Percentiles rank a stretch among this genome's conserved stretches.
These are phyloP conservation scores for Physcomitrellopsis africana DNA, from an alignment of 225 moss, liverwort and hornwort genomes.

Conservation along the genomic window DNA sequence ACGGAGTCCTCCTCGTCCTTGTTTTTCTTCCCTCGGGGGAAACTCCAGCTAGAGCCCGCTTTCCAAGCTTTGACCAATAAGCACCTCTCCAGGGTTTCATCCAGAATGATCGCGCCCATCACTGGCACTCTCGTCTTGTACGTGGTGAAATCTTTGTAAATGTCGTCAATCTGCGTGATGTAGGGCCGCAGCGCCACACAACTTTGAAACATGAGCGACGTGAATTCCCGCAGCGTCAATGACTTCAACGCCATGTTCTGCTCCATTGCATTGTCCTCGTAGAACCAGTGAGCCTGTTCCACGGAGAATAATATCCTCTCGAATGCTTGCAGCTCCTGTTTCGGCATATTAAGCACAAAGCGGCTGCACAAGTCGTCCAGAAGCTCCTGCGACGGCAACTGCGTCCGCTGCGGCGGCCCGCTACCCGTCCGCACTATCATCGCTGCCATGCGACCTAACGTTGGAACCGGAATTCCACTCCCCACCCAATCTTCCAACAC, in stretches of 20 bases:
- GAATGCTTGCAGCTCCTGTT: constrained; percentile 87
- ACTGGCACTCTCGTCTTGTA: constrained; percentile 93
- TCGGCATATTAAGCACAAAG: constrained; percentile 88
- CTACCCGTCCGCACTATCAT: constrained; percentile 34
- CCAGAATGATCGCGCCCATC: constrained; percentile 70
- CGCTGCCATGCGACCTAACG: constrained; percentile 40
- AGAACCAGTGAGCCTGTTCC: constrained; percentile 88
- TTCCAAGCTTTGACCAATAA: constrained; percentile 82
- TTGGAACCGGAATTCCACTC: not conserved
- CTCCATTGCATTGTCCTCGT: constrained; percentile 98
- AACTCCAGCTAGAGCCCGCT: constrained; percentile 86
- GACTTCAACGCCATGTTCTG: constrained; percentile 80
- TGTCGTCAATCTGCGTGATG: constrained; percentile 86
- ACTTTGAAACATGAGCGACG: constrained; percentile 94
- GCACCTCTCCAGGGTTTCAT: constrained; percentile 72
- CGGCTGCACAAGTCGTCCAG: constrained; percentile 94
- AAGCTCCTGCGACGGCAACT: constrained; percentile 85
- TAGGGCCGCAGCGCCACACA: constrained; percentile 89
- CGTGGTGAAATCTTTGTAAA: constrained; percentile 96
- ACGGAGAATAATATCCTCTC: constrained; percentile 73
- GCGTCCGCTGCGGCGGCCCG: constrained; percentile 57
- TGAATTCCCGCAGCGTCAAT: constrained; percentile 86
- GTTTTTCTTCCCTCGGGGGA: constrained; percentile 97
- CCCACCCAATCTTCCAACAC: not conserved
- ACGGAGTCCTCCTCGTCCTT: constrained; percentile 86